Conservation (phyloP, 306 rosid genomes). For the Senna tora region DNA sequence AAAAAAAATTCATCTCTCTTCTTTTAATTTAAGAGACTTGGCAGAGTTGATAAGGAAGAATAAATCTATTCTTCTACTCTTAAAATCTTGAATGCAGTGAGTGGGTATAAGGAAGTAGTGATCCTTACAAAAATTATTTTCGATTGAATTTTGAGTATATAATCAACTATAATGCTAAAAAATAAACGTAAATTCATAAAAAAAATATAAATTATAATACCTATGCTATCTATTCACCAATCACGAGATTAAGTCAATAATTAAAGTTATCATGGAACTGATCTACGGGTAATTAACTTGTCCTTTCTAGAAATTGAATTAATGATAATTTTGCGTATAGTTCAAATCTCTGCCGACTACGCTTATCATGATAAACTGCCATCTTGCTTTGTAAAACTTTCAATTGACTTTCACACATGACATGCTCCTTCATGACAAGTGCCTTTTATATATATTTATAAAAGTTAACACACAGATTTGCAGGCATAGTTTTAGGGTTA, state of each 20-base stretch:
- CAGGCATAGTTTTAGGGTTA: slow-evolving; percentile 64
- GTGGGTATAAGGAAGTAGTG: no score
- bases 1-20: no score
- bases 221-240: neutral
- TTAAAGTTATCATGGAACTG: neutral
- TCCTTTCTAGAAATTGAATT: slow-evolving; percentile 28
- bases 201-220: neutral
- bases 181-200: neutral
- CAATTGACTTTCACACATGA: slow-evolving; percentile 52
- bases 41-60: no score
- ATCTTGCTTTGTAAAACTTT: slow-evolving; percentile 42
- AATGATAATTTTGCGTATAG: slow-evolving; percentile 44
- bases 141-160: no score
- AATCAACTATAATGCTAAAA: no score
- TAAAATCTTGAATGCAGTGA: no score
- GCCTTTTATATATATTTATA: neutral
- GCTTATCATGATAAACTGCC: slow-evolving; percentile 46
- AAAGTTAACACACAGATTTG: slow-evolving; percentile 41
- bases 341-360: slow-evolving; percentile 67
- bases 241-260: slow-evolving; percentile 1
- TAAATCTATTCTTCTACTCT: no score
- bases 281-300: neutral
- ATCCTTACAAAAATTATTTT: no score
- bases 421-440: slow-evolving; percentile 46
- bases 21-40: no score